A percentile compares a stretch with the other conserved stretches of the same genome.
Conservation (phyloP, 306 rosid species). For the Sicyos baderoa region DNA sequence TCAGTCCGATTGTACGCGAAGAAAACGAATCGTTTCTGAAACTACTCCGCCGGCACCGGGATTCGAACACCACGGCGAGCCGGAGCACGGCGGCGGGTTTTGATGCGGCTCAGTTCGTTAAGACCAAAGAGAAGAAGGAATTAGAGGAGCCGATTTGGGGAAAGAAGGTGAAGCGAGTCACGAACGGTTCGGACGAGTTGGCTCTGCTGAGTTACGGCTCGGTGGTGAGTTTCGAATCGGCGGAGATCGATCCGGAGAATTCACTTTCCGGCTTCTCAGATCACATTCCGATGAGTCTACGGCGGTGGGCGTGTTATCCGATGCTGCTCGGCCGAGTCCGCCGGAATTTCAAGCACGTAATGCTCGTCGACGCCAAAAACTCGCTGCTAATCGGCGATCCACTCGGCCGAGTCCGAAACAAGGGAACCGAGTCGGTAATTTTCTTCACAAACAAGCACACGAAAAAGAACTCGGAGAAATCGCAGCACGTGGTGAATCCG, state of each 20-base stretch:
- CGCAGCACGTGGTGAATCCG: constrained; percentile 29
- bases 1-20: constrained; percentile 32
- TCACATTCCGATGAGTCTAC: constrained; percentile 44
- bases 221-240: constrained; percentile 58
- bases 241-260: constrained; percentile 86
- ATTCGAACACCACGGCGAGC: constrained; percentile 22
- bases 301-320: constrained; percentile 88
- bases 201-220: constrained; percentile 60
- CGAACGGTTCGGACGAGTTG: constrained; percentile 17
- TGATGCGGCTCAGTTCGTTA: constrained; percentile 36
- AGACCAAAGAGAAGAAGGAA: constrained; percentile 16
- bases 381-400: constrained; percentile 46
- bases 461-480: constrained; percentile 31
- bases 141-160: constrained; percentile 66
- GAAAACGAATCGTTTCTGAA: constrained; percentile 49
- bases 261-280: constrained; percentile 70
- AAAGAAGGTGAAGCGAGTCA: constrained; percentile 17
- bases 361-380: constrained; percentile 49
- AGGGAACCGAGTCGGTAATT: constrained; percentile 48
- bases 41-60: constrained; percentile 28
- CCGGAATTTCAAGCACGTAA: constrained; percentile 53
- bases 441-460: constrained; percentile 34
- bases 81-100: constrained; percentile 29
- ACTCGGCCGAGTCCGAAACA: constrained; percentile 38
- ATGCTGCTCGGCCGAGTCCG: constrained; percentile 80